phyloP scores from a whole-genome alignment of 2,329 filamentous ascomycete species.

The Botrytis aclada region DNA sequence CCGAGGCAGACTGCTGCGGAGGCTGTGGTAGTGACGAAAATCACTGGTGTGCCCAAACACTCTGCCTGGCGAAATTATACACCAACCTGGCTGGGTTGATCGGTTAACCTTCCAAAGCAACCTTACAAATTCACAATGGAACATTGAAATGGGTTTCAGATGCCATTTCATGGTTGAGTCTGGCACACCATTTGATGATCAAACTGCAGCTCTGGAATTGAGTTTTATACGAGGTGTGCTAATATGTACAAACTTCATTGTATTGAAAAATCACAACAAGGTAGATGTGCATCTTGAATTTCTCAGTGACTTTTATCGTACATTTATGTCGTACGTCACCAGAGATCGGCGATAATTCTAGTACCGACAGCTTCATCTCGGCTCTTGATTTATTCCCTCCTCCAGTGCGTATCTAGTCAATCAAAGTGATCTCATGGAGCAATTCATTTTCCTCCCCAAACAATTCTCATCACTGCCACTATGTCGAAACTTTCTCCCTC shows the following conservation, averaged over 20 bases:
- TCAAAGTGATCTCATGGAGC: slow-evolving; percentile 3
- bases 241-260: background rate
- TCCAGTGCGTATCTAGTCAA: background rate
- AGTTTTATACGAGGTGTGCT: background rate
- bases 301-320: background rate
- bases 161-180: background rate
- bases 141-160: background rate
- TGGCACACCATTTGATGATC: background rate
- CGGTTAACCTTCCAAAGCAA: no score
- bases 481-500: slow-evolving; percentile 73
- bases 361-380: background rate
- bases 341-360: background rate
- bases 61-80: background rate
- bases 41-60: background rate
- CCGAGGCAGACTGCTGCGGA: background rate
- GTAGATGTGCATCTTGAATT: background rate
- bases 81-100: background rate
- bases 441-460: background rate
- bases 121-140: background rate
- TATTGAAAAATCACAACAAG: background rate
- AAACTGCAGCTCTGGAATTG: background rate
- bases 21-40: background rate
- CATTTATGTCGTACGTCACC: background rate
- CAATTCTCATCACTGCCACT: background rate
- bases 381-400: background rate